Base-by-base conservation (phyloP, 2,329 filamentous ascomycete genomes). In the Calcarisporium arbuscula region DNA sequence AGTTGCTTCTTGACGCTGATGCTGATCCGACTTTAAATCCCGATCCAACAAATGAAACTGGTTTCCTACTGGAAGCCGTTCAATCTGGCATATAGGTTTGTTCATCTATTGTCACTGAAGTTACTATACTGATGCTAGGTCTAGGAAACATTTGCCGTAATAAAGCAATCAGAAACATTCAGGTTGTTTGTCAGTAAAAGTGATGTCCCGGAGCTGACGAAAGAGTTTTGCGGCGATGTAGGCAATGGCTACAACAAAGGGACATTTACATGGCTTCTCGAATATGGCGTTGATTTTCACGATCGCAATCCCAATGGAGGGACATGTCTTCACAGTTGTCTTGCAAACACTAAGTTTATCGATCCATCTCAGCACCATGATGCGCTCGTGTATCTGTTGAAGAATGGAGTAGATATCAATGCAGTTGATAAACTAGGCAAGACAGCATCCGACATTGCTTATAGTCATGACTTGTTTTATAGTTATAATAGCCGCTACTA, bases 1-100 rank as follows among this genome's bases (percentile, higher is more conserved):
- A 10, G n/a, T 19, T 39, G 4, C 22, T 46, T 16, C 8, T 44
- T 1, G 27, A 34, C 7, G 41, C 41, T 2, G 39, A 36, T 8
- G 43, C 34, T n/a, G 32, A 40, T 15, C 38, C 38, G 19, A 30
- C 35, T 5, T 10, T 35, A 6, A 2, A 25, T 10, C 8, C 34
- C 15, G 16, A 25, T 25, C 22, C 22, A 8, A n/a, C n/a, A n/a
- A n/a, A n/a, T n/a, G n/a, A n/a, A n/a, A n/a, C n/a, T n/a, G n/a
- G n/a, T n/a, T n/a, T n/a, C n/a, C n/a, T n/a, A n/a, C n/a, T n/a
- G n/a, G n/a, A n/a, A n/a, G n/a, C n/a, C n/a, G n/a, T n/a, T n/a
- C n/a, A n/a, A n/a, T n/a, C n/a, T n/a, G n/a, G n/a, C n/a, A n/a
- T n/a, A n/a, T n/a, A n/a, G n/a, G n/a, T n/a, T n/a, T n/a, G n/a